phyloP scores from a whole-genome alignment of 371 early-diverging fungal species.

The Rhizopus stolonifer region DNA sequence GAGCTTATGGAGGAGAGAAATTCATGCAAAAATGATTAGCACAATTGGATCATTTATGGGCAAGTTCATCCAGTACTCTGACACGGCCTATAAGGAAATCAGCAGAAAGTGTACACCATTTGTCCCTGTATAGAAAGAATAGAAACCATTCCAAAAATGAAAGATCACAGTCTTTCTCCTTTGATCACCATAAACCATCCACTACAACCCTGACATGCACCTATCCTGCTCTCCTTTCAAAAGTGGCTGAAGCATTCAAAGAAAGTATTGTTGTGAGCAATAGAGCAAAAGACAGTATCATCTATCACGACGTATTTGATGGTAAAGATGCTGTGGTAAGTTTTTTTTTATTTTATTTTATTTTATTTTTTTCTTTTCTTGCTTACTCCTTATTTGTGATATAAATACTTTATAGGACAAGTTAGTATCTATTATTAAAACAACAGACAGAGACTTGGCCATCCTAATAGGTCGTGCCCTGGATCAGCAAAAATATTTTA shows the following conservation, averaged over 20 bases:
- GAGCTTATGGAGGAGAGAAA: not conserved
- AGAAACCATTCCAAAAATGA: slow-evolving; percentile 36
- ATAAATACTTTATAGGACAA: slow-evolving; percentile 54
- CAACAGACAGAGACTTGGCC: slow-evolving; percentile 81
- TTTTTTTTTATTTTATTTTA: not conserved
- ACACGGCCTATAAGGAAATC: slow-evolving; percentile 40
- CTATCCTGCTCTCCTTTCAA: slow-evolving; percentile 81
- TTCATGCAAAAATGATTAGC: slow-evolving; percentile 12
- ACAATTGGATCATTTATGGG: slow-evolving; percentile 18
- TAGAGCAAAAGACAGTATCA: slow-evolving; percentile 73
- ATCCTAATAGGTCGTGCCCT: slow-evolving; percentile 79
- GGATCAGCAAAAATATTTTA: slow-evolving; percentile 80
- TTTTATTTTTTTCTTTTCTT: not conserved
- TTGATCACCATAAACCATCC: slow-evolving; percentile 22
- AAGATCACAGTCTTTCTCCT: slow-evolving; percentile 47
- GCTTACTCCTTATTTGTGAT: not conserved
- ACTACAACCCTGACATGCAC: slow-evolving; percentile 37
- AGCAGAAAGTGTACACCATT: slow-evolving; percentile 36
- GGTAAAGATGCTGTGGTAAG: slow-evolving; percentile 85
- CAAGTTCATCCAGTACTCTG: slow-evolving; percentile 27
- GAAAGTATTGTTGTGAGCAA: slow-evolving; percentile 49
- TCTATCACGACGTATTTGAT: slow-evolving; percentile 78
- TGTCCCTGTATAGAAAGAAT: slow-evolving; percentile 24
- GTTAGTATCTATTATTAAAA: slow-evolving; percentile 65
- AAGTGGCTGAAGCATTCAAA: slow-evolving; percentile 75